Base-by-base conservation (phyloP, 208 protist species). In the Acanthamoeba quina region DNA sequence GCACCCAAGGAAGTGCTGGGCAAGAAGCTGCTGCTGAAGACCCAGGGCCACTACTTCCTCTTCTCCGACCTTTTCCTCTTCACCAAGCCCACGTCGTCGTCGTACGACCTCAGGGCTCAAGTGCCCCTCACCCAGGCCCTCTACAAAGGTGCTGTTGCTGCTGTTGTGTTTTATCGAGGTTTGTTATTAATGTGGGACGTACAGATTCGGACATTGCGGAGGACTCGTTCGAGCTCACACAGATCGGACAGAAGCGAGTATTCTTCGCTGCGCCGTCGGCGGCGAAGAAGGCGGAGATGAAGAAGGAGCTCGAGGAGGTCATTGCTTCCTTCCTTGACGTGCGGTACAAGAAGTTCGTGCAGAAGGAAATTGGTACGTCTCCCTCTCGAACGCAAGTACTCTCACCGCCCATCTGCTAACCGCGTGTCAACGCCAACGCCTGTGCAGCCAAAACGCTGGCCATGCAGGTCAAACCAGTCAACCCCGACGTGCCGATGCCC, bases 21-120 rank as follows among this genome's bases (percentile, higher is more conserved):
- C 37, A 85, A 85, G 76, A 85, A 85, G 76, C 76, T 85, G 47
- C 5, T 58, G 47, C 17, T 85, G 13, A 86, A 86, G 49, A 60
- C 44, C 15, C 49, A 86, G 52, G 78, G 78, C 41, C 34, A 86
- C 49, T 86, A 64, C 52, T 86, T 64, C 78, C 78, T 86, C 78
- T 86, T 86, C 78, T 86, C 78, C n/a, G 78, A 86, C 29, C 52
- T 86, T 3, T 62, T 86, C 78, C 49, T 86, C 49, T 64, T 86
- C 49, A 64, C 78, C 78, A 86, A 86, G 52, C 49, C 41, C 44
- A 64, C 37, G 5, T 85, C 76, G 15, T 85, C 76, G 9, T 85
- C 76, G 5, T 85, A 85, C 76, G 76, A 85, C 29, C 49, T 85
- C 47, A 85, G 56, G 49, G 76, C 49, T 41, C 76, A 85, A 58